A percentile compares a stretch with the other conserved stretches of the same genome.
Evolutionary conservation across 2,329 filamentous ascomycete species (phyloP).

Genomic region (Penicillium polonicum): DNA sequence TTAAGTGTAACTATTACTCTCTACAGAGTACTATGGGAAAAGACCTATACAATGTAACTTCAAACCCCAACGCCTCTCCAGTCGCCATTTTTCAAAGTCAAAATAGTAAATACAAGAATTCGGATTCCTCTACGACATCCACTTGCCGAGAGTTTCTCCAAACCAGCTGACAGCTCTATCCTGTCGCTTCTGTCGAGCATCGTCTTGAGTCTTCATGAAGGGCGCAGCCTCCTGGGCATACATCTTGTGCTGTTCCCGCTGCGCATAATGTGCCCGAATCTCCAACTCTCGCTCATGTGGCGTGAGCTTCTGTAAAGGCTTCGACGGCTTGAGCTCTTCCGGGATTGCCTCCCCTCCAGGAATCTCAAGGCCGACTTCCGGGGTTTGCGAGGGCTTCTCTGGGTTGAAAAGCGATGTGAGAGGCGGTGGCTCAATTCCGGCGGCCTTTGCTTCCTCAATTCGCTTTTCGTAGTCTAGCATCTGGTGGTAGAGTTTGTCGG

Average conservation of each 20-base stretch:
- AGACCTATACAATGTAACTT: neutral
- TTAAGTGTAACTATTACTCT: neutral
- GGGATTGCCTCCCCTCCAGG: slow-evolving; percentile 40
- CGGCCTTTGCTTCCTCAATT: slow-evolving; percentile 59
- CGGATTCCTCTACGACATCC: slow-evolving; percentile 31
- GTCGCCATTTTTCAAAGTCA: neutral
- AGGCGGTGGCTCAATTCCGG: slow-evolving; percentile 44
- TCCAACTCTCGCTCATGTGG: slow-evolving; percentile 50
- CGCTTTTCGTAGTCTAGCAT: slow-evolving; percentile 79
- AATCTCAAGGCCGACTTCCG: slow-evolving; percentile 29
- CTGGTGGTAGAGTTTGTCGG: slow-evolving; percentile 82
- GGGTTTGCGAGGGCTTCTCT: slow-evolving; percentile 21
- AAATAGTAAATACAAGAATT: slow-evolving; percentile 1
- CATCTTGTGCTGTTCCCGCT: slow-evolving; percentile 37
- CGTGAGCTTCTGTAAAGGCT: slow-evolving; percentile 42
- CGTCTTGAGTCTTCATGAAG: slow-evolving; percentile 39
- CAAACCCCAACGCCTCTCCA: slow-evolving; percentile 4
- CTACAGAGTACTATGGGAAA: neutral
- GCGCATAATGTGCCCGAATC: slow-evolving; percentile 40
- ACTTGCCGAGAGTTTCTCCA: slow-evolving; percentile 45
- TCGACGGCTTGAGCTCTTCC: slow-evolving; percentile 36
- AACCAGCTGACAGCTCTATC: slow-evolving; percentile 44
- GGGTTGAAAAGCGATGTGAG: slow-evolving; percentile 48
- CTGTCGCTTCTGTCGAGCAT: slow-evolving; percentile 38
- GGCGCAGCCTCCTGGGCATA: slow-evolving; percentile 39